Base-by-base conservation (phyloP, 768 basidiomycete genomes). In the Podaxis sp. region DNA sequence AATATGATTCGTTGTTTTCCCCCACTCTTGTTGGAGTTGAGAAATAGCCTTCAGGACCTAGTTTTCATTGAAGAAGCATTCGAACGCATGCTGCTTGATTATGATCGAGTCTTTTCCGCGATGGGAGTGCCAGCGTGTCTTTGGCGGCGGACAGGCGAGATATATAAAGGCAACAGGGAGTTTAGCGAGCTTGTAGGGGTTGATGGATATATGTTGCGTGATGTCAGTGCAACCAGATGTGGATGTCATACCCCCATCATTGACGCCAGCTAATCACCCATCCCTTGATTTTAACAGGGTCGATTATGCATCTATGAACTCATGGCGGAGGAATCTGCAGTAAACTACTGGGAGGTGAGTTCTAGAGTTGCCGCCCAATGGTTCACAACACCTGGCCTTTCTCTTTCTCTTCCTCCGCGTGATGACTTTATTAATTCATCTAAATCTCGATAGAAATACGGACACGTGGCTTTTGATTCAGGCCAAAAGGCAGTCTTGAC, bases 41-140 rank as follows among this genome's bases (percentile, higher is more conserved):
- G 28, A 32, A 55, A 44, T 21, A 18, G 58, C 38, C 5, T 52
- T 14, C 64, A 90, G 89, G 96, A 99, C 72, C 82, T 97, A 27
- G 91, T 98, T 11, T 96, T 97, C 72, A 95, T 99, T 67, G 96
- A 98, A 72, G 96, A 98, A 74, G 95, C 91, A 0, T 98, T 98
- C 68, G 96, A 99, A 71, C 89, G 95, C 1, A 80, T 98, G 62
- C 79, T 99, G 60, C 84, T 98, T 21, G 95, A 97, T 69, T 98
- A 98, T 63, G 96, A 98, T 71, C 89, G 95, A 23, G 93, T 91
- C 13, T 93, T 93, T 74, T 88, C 89, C 55, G 94, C 93, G 0
- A 98, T 99, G 89, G 95, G 93, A 36, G 94, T 98, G 3, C 96
- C 96, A 0, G 95, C 95, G 0, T 99, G 96, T 65, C 81, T 98